Base-by-base conservation (phyloP, 2,329 filamentous ascomycete genomes). In the Teratosphaeriaceae sp. region DNA sequence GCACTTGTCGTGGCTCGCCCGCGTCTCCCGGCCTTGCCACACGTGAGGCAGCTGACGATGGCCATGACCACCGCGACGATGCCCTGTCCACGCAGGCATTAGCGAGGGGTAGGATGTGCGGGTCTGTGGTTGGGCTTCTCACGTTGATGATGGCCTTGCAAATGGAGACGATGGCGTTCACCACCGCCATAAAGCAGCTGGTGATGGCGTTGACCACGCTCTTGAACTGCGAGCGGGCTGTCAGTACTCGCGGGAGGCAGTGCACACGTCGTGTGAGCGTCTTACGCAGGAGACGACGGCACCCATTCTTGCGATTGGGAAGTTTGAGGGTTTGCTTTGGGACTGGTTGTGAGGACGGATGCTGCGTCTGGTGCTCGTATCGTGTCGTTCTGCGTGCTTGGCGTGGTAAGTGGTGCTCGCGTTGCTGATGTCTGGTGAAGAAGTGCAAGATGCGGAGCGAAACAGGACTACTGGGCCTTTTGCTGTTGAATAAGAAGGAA, bases 201-300 rank as follows among this genome's bases (percentile, higher is more conserved):
- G 65, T 65, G 54, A 73, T 72, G 39, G 69, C 69, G 49, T 65
- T 64, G 59, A 73, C 64, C 53, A 72, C 55, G 41, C 26, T 42
- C 38, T 50, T 37, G 49, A 53, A 24, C 48, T 51, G 37, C 18
- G 19, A 4, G 21, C 21, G 21, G 11, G 5, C 7, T 33, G 27
- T 30, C 27, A 30, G 27, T 30, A 30, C 12, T 9, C 21, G 39
- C 23, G 7, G 27, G 21, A 21, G 12, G 16, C n/a, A n/a, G n/a
- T n/a, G n/a, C n/a, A n/a, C n/a, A n/a, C n/a, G n/a, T n/a, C n/a
- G n/a, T n/a, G n/a, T n/a, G n/a, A n/a, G n/a, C n/a, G n/a, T n/a
- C 84, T 60, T 85, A 90, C 85, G 63, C 85, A 89, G 64, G 85
- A 89, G 54, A 88, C 73, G 60, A 92, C 81, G 66, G 83, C 85